phyloP scores from a whole-genome alignment of 2,329 filamentous ascomycete genomes.

The Periconia sp. region DNA sequence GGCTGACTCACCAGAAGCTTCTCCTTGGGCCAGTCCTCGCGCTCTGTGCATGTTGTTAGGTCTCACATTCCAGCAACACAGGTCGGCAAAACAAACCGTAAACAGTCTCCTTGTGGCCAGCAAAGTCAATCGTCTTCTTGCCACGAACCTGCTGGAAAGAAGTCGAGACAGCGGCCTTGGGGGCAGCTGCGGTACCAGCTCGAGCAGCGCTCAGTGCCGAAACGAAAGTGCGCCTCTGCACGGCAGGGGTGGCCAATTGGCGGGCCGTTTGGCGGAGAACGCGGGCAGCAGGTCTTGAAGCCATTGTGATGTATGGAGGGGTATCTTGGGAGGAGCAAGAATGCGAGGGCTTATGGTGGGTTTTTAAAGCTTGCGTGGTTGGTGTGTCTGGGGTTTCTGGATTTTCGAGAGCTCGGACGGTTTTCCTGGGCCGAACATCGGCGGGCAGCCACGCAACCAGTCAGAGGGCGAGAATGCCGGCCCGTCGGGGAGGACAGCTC shows the following conservation, averaged over 20 bases:
- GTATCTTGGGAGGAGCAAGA: slow-evolving; percentile 34
- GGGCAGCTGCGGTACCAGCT: slow-evolving; percentile 53
- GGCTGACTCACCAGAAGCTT: slow-evolving; percentile 83
- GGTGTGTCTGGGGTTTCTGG: slow-evolving; percentile 18
- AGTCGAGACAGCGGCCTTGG: slow-evolving; percentile 53
- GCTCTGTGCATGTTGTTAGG: slow-evolving; percentile 81
- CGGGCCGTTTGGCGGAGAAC: slow-evolving; percentile 64
- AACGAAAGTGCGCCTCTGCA: slow-evolving; percentile 64
- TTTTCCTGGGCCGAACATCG: slow-evolving; percentile 22
- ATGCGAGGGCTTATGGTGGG: slow-evolving; percentile 23
- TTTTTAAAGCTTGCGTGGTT: slow-evolving; percentile 31
- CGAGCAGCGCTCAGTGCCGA: slow-evolving; percentile 61
- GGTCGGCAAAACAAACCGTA: slow-evolving; percentile 68
- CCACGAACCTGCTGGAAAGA: slow-evolving; percentile 76
- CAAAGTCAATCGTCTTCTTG: slow-evolving; percentile 99
- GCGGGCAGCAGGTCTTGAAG: slow-evolving; percentile 73
- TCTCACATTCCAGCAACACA: no score
- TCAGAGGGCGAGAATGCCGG: slow-evolving; percentile 6
- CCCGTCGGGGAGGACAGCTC: slow-evolving; percentile 23
- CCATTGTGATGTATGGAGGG: slow-evolving; percentile 65
- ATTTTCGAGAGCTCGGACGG: slow-evolving; percentile 22
- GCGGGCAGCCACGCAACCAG: slow-evolving; percentile 7
- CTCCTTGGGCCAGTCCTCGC: slow-evolving; percentile 97
- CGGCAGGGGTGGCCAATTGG: slow-evolving; percentile 59
- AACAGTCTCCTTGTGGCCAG: slow-evolving; percentile 91